Percentiles rank a stretch among this genome's conserved stretches.
Conservation (phyloP, 306 rosid genomes). For the Echinosophora koreensis region DNA sequence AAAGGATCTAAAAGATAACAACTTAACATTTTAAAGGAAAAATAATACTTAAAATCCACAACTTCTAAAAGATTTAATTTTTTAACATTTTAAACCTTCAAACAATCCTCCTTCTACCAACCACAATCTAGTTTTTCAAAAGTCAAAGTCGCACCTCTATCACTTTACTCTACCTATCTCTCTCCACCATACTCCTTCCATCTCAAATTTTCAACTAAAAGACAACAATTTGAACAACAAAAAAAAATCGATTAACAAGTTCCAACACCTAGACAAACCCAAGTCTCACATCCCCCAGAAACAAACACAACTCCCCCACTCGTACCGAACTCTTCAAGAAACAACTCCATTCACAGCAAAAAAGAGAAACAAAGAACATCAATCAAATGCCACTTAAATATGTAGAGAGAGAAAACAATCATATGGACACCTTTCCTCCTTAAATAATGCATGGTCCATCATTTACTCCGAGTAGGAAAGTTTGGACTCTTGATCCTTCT, state of each 20-base stretch:
- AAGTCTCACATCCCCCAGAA: background rate
- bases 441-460: no score
- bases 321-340: background rate
- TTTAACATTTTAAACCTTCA: background rate
- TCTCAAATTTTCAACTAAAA: background rate
- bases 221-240: background rate
- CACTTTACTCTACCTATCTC: background rate
- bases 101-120: background rate
- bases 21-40: background rate
- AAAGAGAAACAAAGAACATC: no score
- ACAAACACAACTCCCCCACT: background rate
- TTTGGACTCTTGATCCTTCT: no score
- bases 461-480: no score
- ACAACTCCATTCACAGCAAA: background rate
- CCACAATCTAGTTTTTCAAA: background rate
- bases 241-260: background rate
- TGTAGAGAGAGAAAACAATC: background rate
- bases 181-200: background rate
- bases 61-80: background rate
- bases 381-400: background rate
- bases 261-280: background rate
- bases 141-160: background rate
- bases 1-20: background rate
- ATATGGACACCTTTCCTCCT: no score
- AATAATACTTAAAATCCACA: background rate